Evolutionary conservation across 805 yeast species (phyloP).

Genomic region (Candida argentea): DNA sequence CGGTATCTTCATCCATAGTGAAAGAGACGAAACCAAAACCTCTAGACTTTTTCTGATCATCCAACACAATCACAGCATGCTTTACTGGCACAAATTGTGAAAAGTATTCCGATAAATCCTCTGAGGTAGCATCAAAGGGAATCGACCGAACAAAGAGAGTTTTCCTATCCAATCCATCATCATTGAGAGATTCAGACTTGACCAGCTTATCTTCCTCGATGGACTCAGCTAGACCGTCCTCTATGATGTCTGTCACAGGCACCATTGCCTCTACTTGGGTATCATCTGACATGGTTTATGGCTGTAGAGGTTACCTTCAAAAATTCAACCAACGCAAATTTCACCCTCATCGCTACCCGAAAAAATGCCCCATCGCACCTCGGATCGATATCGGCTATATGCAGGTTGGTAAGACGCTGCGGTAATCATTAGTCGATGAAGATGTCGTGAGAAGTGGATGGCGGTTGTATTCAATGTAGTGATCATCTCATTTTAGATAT

Average conservation of each 20-base stretch:
- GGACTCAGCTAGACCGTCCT: too few species aligned
- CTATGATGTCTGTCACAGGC: too few species aligned
- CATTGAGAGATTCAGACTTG: conserved; percentile 4
- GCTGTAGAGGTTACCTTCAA: neutral
- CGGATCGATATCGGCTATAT: too few species aligned
- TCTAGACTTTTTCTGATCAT: conserved; percentile 63
- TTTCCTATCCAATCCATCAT: conserved; percentile 38
- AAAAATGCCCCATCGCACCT: too few species aligned
- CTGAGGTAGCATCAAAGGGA: conserved; percentile 73
- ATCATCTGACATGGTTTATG: conserved; percentile 2
- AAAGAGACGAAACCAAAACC: conserved; percentile 97
- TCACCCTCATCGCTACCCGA: too few species aligned
- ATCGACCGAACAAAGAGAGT: conserved; percentile 81
- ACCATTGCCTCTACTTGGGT: conserved; percentile 1
- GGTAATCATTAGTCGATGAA: too few species aligned
- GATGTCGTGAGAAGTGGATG: too few species aligned
- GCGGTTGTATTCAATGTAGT: too few species aligned
- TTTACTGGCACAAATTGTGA: conserved; percentile 90
- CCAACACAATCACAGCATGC: conserved; percentile 88
- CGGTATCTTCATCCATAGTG: conserved; percentile 74
- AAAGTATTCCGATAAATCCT: conserved; percentile 73
- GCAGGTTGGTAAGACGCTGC: conserved; percentile 1
- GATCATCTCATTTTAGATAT: too few species aligned
- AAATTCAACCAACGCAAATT: neutral
- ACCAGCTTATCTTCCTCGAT: too few species aligned